Evolutionary conservation across 2,329 filamentous ascomycete species (phyloP), one percentile per base, ranked within the genome.

Genomic region (Phialocephala subalpina): DNA sequence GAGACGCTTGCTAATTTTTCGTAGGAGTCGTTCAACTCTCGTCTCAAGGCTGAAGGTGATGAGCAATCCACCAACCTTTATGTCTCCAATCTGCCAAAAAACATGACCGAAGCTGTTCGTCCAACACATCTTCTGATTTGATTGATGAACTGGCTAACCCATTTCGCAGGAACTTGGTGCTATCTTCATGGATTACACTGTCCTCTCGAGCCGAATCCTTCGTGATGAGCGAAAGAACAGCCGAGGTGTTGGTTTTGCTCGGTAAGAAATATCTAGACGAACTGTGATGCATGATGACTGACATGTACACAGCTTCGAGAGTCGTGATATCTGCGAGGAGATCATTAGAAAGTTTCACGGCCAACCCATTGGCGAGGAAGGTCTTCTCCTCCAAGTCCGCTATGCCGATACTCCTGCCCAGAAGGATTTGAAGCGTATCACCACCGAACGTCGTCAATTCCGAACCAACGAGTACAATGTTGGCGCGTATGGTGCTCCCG

Each of bases 381-480:
- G 91, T 33, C 87, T 96, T 70, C 90, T 94, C 69, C 88, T 96
- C 80, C 94, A 97, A 80, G 94, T 99, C 73, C 94, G 96, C 71
- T 99, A 97, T 78, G 95, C 97, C 69, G 96, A 99, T 77, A 99
- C 96, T 42, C 93, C 96, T 63, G 92, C 95, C 69, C 96, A 99
- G 80, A 99, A 99, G 70, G 89, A 96, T 77, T 86, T 99, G 73
- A 99, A 99, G 86, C 92, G 96, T 70, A 92, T 97, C 77, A 98
- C 95, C 49, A 94, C 96, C 36, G 94, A 97, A 78, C 93, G 94
- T 65, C 94, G 96, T 67, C 93, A 97, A 76, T 98, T 97, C 82
- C 93, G 96, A 66, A 96, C 95, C 65, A 96, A 96, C 65, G 96
- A 98, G 82, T 98, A 98, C 81, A 94, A 94, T 74, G 89, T 90